phyloP scores from a whole-genome alignment of 495 filamentous ascomycete species.

The Aspergillus cavernicola region DNA sequence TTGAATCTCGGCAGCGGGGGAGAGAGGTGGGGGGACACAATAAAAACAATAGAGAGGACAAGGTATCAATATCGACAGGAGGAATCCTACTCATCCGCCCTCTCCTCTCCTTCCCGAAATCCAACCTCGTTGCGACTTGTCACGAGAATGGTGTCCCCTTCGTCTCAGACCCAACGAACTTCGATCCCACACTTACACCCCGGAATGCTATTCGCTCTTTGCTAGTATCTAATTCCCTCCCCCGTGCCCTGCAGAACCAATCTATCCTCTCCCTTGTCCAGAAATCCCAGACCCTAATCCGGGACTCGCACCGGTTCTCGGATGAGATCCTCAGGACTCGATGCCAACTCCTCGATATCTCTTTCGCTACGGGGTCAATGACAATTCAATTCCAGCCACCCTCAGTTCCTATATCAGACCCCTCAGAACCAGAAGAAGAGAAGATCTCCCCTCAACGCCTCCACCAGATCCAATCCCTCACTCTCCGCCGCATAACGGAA shows the following conservation, averaged over 20 bases:
- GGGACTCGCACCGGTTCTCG: conserved; percentile 29
- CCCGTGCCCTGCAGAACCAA: conserved; percentile 61
- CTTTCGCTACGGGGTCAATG: conserved; percentile 36
- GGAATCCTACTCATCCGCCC: conserved; percentile 73
- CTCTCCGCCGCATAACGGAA: conserved; percentile 43
- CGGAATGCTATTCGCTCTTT: conserved; percentile 79
- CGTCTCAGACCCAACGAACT: conserved; percentile 86
- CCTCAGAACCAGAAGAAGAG: conserved; percentile 1
- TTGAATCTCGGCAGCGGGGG: background rate
- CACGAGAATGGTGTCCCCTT: conserved; percentile 58
- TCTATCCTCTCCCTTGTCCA: conserved; percentile 56
- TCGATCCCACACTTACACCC: conserved; percentile 68
- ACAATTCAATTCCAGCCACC: conserved; percentile 32
- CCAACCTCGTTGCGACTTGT: conserved; percentile 69
- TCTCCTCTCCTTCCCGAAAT: conserved; percentile 69
- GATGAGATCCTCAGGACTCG: conserved; percentile 27
- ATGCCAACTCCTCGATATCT: conserved; percentile 37
- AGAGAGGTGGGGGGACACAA: too few species aligned
- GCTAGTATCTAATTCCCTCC: conserved; percentile 54
- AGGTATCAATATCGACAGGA: conserved; percentile 55
- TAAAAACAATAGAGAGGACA: background rate
- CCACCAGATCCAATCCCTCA: conserved; percentile 26
- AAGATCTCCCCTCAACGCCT: conserved; percentile 9
- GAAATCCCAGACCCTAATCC: conserved; percentile 30
- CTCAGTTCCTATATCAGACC: background rate